Percentiles rank a stretch among this genome's conserved stretches.
phyloP scores from a whole-genome alignment of 768 basidiomycete species.

The Lactarius indigo region DNA sequence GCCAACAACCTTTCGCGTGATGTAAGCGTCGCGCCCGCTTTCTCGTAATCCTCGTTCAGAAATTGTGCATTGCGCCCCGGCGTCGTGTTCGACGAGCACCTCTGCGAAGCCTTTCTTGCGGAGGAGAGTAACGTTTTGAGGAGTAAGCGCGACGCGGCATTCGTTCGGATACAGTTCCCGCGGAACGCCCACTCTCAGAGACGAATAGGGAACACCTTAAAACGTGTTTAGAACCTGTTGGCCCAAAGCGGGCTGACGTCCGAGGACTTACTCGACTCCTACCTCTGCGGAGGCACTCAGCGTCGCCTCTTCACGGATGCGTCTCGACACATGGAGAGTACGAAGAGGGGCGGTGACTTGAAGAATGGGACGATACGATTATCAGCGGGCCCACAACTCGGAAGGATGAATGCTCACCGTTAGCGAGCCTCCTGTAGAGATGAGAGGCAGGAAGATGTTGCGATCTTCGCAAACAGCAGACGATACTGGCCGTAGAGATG shows the following conservation, averaged over 20 bases:
- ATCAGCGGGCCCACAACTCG: background rate
- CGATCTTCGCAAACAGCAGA: slow-evolving; percentile 7
- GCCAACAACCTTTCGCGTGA: slow-evolving; percentile 66
- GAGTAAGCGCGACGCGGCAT: slow-evolving; percentile 76
- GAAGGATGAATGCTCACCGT: background rate
- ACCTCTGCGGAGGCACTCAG: slow-evolving; percentile 7
- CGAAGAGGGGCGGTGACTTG: slow-evolving; percentile 10
- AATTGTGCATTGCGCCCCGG: slow-evolving; percentile 75
- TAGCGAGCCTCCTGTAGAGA: slow-evolving; percentile 2
- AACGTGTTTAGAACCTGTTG: background rate
- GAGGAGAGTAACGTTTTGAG: slow-evolving; percentile 68
- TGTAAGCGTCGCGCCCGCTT: slow-evolving; percentile 78
- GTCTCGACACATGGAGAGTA: slow-evolving; percentile 15
- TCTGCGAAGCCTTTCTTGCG: slow-evolving; percentile 79
- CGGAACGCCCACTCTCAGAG: slow-evolving; percentile 72
- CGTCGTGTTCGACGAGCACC: slow-evolving; percentile 69
- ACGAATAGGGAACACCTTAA: slow-evolving; percentile 61
- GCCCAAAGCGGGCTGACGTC: background rate
- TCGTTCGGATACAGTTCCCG: slow-evolving; percentile 75
- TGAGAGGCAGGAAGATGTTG: slow-evolving; percentile 6
- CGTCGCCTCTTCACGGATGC: slow-evolving; percentile 2
- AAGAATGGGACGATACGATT: background rate
- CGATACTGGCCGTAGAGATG: slow-evolving; percentile 11
- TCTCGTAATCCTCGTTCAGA: slow-evolving; percentile 71
- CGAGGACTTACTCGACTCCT: slow-evolving; percentile 19